Evolutionary conservation across 768 basidiomycete genomes (phyloP), one percentile per base, ranked within the genome.

Genomic region (Suillus fuscotomentosus): DNA sequence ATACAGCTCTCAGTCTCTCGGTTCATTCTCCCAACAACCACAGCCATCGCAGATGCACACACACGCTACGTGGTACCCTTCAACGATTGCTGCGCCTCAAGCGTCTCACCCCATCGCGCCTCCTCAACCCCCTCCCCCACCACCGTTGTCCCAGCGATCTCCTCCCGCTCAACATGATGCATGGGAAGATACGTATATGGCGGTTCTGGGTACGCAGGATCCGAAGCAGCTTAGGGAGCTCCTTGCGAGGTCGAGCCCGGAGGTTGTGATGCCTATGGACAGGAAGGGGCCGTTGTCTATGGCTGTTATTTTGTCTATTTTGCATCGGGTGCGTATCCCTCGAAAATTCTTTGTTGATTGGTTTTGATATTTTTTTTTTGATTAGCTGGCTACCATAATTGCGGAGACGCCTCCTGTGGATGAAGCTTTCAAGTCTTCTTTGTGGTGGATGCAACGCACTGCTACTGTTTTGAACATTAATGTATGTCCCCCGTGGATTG

Each of bases 381-480:
- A 60, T 2, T 73, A 94, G 91, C 83, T 94, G 39, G 86, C 92
- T 64, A 83, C 86, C 36, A 83, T 89, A 64, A 84, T 94, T 53
- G 88, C 88, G 48, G 91, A 94, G 72, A 87, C 85, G 3, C 84
- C 90, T 7, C 90, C 92, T 11, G 82, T 83, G 56, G 92, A 95
- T 65, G 93, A 94, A 69, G 76, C 84, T 6, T 94, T 93, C 83
- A 93, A 93, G 77, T 86, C 84, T 15, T 86, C 89, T 8, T 78
- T 94, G 63, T 94, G 93, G 92, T 95, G 92, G 92, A 78, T 95
- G 68, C 91, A 94, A 72, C 88, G 92, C 62, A 82, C 90, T 43
- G 81, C 90, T 8, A 79, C 84, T 15, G 81, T 88, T 39, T 83
- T 94, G 67, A 90, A 89, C 71, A 88, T 91, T 60, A 88, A 87